phyloP scores from a whole-genome alignment of 208 protist genomes.

The Entamoeba histolytica region DNA sequence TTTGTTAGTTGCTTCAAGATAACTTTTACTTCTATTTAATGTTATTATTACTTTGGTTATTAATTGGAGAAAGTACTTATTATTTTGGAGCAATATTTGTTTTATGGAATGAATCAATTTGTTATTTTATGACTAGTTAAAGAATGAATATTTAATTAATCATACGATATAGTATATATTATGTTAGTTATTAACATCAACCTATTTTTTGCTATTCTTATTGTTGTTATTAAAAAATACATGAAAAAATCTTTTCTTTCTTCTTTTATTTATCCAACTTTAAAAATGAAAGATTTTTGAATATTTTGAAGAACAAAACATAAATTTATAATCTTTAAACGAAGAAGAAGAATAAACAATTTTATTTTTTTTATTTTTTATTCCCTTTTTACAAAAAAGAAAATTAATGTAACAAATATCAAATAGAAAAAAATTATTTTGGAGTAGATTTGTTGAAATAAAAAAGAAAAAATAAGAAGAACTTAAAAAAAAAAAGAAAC shows the following conservation, averaged over 20 bases:
- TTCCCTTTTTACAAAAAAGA: too few species aligned
- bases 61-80: not conserved
- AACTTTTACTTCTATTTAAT: not conserved
- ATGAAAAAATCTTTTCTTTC: not conserved
- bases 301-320: too few species aligned
- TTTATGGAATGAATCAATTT: not conserved
- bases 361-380: too few species aligned
- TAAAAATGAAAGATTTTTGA: too few species aligned
- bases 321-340: too few species aligned
- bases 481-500: too few species aligned
- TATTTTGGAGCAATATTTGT: not conserved
- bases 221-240: not conserved
- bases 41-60: not conserved
- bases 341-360: too few species aligned
- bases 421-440: too few species aligned
- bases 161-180: not conserved
- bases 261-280: too few species aligned
- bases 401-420: too few species aligned
- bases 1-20: not conserved
- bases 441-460: too few species aligned
- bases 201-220: not conserved
- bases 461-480: too few species aligned
- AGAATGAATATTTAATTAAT: not conserved
- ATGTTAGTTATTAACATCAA: not conserved
- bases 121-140: not conserved